These are phyloP conservation scores for Coemansia sp. DNA, from an alignment of 192 early-diverging fungal species.

Conservation along the genomic window DNA sequence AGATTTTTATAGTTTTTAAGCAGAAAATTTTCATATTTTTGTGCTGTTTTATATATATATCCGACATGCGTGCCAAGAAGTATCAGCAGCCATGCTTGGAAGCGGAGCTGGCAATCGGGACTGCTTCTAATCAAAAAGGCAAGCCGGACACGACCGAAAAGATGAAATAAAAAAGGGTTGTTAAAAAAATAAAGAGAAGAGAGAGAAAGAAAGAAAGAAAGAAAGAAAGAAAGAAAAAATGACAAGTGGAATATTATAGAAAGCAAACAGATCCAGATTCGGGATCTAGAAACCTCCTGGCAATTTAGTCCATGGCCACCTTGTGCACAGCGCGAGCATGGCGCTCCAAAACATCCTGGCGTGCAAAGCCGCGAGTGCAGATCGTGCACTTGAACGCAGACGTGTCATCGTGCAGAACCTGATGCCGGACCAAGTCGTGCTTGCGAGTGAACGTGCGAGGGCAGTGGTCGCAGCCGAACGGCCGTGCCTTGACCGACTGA, in stretches of 20 bases:
- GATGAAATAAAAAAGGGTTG: background rate
- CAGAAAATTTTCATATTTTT: slow-evolving; percentile 8
- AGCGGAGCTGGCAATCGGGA: background rate
- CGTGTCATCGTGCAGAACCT: slow-evolving; percentile 58
- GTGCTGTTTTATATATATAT: background rate
- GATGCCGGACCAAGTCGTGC: slow-evolving; percentile 79
- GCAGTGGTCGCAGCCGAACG: slow-evolving; percentile 65
- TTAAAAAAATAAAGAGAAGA: slow-evolving; percentile 1
- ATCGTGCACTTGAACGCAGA: slow-evolving; percentile 56
- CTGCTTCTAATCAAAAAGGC: background rate
- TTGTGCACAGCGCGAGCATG: slow-evolving; percentile 50
- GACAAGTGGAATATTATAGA: slow-evolving; percentile 1
- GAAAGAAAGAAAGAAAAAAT: slow-evolving; percentile 1
- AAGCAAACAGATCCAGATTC: slow-evolving; percentile 2
- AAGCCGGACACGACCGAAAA: background rate
- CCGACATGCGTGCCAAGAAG: background rate
- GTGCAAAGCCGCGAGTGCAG: slow-evolving; percentile 59
- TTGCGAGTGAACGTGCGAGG: slow-evolving; percentile 72
- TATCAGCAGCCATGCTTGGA: background rate
- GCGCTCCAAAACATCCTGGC: slow-evolving; percentile 58
- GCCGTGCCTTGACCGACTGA: slow-evolving; percentile 50
- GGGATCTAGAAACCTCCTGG: background rate
- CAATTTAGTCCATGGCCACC: background rate
- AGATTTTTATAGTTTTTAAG: background rate
- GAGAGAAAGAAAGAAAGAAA: slow-evolving; percentile 4